Conservation (phyloP, 1,284 basidiomycete species). For the Chalciporus sp. region DNA sequence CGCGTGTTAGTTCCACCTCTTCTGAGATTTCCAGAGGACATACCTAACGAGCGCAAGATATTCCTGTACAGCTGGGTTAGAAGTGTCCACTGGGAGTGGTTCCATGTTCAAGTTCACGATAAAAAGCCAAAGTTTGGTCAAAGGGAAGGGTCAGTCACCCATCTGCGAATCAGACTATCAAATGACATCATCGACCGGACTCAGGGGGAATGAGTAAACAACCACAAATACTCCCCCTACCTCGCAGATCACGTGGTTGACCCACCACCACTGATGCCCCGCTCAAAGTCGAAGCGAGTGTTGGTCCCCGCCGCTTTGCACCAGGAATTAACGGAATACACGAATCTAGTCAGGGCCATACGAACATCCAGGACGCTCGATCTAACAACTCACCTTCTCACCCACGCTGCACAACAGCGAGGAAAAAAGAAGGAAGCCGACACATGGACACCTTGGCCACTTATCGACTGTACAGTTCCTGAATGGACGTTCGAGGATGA, state of each 20-base stretch:
- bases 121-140: neutral
- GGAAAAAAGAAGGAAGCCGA: slow-evolving; percentile 4
- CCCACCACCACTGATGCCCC: neutral
- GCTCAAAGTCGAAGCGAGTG: slow-evolving; percentile 8
- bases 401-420: slow-evolving; percentile 14
- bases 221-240: neutral
- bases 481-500: slow-evolving; percentile 34
- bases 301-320: slow-evolving; percentile 25
- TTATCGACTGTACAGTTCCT: slow-evolving; percentile 33
- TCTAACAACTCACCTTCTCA: slow-evolving; percentile 30
- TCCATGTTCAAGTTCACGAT: slow-evolving; percentile 40
- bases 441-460: slow-evolving; percentile 33
- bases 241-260: neutral
- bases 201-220: slow-evolving; percentile 1
- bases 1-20: neutral
- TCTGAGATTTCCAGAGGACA: neutral
- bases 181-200: neutral
- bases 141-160: neutral
- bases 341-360: slow-evolving; percentile 24
- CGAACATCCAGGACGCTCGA: slow-evolving; percentile 30
- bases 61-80: slow-evolving; percentile 54
- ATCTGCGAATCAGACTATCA: slow-evolving; percentile 3
- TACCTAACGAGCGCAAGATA: slow-evolving; percentile 58
- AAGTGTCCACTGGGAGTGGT: slow-evolving; percentile 50
- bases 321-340: slow-evolving; percentile 29